These are phyloP conservation scores for Saitozyma podzolica DNA, from an alignment of 768 basidiomycete species.

Conservation along the genomic window DNA sequence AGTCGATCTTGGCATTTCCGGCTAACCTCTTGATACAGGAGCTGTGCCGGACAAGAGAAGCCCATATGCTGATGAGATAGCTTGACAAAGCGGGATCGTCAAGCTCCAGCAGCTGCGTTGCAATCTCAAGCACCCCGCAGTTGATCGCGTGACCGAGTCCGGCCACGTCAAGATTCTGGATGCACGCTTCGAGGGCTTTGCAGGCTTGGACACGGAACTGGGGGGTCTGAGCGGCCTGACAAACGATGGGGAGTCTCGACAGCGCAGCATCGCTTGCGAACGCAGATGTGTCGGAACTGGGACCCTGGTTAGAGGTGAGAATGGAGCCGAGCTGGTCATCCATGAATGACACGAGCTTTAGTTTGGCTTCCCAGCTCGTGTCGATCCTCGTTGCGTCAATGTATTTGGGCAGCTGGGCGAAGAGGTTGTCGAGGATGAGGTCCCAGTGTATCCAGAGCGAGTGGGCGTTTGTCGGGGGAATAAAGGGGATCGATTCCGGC, in stretches of 20 bases:
- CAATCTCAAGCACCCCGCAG: slow-evolving; percentile 37
- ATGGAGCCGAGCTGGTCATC: slow-evolving; percentile 42
- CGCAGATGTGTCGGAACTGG: background rate
- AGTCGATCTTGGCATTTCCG: background rate
- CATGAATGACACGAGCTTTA: slow-evolving; percentile 41
- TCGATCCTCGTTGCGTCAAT: slow-evolving; percentile 22
- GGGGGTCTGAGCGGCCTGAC: slow-evolving; percentile 23
- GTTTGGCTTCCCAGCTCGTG: slow-evolving; percentile 24
- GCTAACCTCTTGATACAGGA: slow-evolving; percentile 18
- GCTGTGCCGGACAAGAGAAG: slow-evolving; percentile 33
- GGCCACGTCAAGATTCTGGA: slow-evolving; percentile 19
- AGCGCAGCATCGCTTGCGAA: slow-evolving; percentile 11
- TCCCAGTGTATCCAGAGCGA: slow-evolving; percentile 45
- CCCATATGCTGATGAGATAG: slow-evolving; percentile 42
- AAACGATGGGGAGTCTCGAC: slow-evolving; percentile 41
- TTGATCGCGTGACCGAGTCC: slow-evolving; percentile 29
- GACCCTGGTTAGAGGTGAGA: slow-evolving; percentile 14
- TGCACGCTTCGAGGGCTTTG: slow-evolving; percentile 28
- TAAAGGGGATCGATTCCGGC: slow-evolving; percentile 39
- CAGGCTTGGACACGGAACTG: slow-evolving; percentile 25
- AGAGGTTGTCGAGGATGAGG: slow-evolving; percentile 44
- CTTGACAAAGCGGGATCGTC: slow-evolving; percentile 14
- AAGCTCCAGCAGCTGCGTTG: slow-evolving; percentile 25
- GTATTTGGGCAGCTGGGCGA: slow-evolving; percentile 40
- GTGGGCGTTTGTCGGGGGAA: slow-evolving; percentile 33